Percentiles rank a stretch among this genome's conserved stretches.
These are phyloP conservation scores for Nakazawaea populi DNA, from an alignment of 805 yeast genomes.

Conservation along the genomic window DNA sequence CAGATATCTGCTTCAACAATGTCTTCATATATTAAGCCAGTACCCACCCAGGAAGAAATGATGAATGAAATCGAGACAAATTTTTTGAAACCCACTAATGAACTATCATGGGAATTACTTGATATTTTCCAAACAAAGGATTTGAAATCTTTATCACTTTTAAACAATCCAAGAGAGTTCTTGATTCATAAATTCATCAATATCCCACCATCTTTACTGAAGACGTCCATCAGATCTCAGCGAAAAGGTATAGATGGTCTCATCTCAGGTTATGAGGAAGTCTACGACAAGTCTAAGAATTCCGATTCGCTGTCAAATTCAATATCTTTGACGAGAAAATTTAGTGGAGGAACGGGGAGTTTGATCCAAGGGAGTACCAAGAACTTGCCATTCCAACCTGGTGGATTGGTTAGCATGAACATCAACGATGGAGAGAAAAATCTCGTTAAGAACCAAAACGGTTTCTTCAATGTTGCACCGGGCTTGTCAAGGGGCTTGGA, in stretches of 20 bases:
- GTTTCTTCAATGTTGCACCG: conserved; percentile 77
- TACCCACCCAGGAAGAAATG: conserved; percentile 11
- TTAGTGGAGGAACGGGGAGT: conserved; percentile 54
- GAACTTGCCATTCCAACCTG: conserved; percentile 88
- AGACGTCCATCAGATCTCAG: conserved; percentile 62
- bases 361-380: conserved; percentile 60
- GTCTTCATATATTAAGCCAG: conserved; percentile 10
- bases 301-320: conserved; percentile 62
- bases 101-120: conserved; percentile 64
- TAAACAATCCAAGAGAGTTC: conserved; percentile 16
- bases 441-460: conserved; percentile 64
- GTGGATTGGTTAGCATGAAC: conserved; percentile 46
- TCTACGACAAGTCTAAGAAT: conserved; percentile 40
- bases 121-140: conserved; percentile 59
- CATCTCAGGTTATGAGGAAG: conserved; percentile 60
- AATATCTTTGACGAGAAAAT: conserved; percentile 63
- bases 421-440: conserved; percentile 29
- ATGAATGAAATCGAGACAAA: conserved; percentile 25
- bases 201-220: conserved; percentile 54
- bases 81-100: conserved; percentile 57
- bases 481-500: conserved; percentile 73
- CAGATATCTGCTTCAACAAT: conserved; percentile 11
- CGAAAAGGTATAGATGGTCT: conserved; percentile 73
- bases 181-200: conserved; percentile 43
- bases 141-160: conserved; percentile 13